Evolutionary conservation across 805 yeast genomes (phyloP).

Genomic region (Yarrowia sp.): DNA sequence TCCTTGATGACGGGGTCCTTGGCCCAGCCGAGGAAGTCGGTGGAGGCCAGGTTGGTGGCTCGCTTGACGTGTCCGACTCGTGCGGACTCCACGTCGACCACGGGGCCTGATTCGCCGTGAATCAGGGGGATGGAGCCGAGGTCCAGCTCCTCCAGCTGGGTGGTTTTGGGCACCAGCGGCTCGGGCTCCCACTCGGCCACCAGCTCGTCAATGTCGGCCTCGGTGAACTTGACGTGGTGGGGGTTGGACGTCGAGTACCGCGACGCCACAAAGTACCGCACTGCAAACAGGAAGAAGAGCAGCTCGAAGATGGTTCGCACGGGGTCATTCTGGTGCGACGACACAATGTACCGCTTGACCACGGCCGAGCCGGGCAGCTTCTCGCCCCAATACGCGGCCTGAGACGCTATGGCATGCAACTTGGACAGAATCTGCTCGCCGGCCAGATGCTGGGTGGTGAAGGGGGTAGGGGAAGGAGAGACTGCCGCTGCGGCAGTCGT

Average conservation of each 20-base stretch:
- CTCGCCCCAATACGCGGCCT: constrained; percentile 33
- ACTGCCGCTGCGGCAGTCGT: constrained; percentile 22
- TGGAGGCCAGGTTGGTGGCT: constrained; percentile 71
- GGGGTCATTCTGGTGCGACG: constrained; percentile 94
- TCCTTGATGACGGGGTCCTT: constrained; percentile 56
- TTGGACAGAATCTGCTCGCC: constrained; percentile 38
- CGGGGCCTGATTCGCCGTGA: constrained; percentile 59
- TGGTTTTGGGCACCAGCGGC: constrained; percentile 66
- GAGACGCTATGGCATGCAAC: constrained; percentile 32
- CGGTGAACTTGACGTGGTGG: constrained; percentile 62
- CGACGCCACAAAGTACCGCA: constrained; percentile 80
- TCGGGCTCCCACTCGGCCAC: constrained; percentile 93
- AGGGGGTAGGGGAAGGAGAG: constrained; percentile 32
- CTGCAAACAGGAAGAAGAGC: constrained; percentile 76
- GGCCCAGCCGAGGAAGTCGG: constrained; percentile 74
- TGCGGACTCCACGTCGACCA: constrained; percentile 43
- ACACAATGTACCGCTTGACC: constrained; percentile 67
- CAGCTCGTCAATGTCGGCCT: constrained; percentile 76
- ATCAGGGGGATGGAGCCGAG: constrained; percentile 68
- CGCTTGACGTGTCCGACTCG: constrained; percentile 43
- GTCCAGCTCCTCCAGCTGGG: constrained; percentile 65
- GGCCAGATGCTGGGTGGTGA: constrained; percentile 30
- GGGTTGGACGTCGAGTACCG: constrained; percentile 78
- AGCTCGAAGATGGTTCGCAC: constrained; percentile 84
- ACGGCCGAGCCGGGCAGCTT: constrained; percentile 53